phyloP scores from a whole-genome alignment of 805 yeast species.

The Ogataea naganishii region DNA sequence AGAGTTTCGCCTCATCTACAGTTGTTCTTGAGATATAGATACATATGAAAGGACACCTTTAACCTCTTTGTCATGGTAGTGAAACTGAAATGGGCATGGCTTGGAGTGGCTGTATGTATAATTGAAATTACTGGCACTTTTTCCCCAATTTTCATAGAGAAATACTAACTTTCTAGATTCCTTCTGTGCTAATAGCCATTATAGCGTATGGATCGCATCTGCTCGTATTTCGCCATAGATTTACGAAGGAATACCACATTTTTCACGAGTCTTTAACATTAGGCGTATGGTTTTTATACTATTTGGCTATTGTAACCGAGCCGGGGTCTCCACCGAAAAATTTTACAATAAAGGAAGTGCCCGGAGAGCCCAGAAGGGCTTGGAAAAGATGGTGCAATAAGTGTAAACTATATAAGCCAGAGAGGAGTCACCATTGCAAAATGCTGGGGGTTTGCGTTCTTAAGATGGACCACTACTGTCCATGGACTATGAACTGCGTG shows the following conservation, averaged over 20 bases:
- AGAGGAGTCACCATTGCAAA: slow-evolving; percentile 80
- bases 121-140: background rate
- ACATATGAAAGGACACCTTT: too few species aligned
- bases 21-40: too few species aligned
- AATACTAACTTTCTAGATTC: slow-evolving; percentile 37
- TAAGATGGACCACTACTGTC: slow-evolving; percentile 90
- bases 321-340: slow-evolving; percentile 64
- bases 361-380: slow-evolving; percentile 10
- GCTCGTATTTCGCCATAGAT: slow-evolving; percentile 40
- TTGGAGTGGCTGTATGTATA: slow-evolving; percentile 32
- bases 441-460: slow-evolving; percentile 69
- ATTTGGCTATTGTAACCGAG: slow-evolving; percentile 49
- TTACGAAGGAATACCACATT: slow-evolving; percentile 30
- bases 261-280: slow-evolving; percentile 38
- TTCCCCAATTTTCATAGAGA: background rate
- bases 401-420: slow-evolving; percentile 70
- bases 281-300: slow-evolving; percentile 69
- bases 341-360: slow-evolving; percentile 25
- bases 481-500: slow-evolving; percentile 90
- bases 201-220: slow-evolving; percentile 58
- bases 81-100: slow-evolving; percentile 37
- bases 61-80: too few species aligned
- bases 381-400: slow-evolving; percentile 70
- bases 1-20: too few species aligned
- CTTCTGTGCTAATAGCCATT: slow-evolving; percentile 44